Evolutionary conservation across 495 filamentous ascomycete genomes (phyloP), one percentile per base, ranked within the genome.

Genomic region (Trichocladium uniseriatum): DNA sequence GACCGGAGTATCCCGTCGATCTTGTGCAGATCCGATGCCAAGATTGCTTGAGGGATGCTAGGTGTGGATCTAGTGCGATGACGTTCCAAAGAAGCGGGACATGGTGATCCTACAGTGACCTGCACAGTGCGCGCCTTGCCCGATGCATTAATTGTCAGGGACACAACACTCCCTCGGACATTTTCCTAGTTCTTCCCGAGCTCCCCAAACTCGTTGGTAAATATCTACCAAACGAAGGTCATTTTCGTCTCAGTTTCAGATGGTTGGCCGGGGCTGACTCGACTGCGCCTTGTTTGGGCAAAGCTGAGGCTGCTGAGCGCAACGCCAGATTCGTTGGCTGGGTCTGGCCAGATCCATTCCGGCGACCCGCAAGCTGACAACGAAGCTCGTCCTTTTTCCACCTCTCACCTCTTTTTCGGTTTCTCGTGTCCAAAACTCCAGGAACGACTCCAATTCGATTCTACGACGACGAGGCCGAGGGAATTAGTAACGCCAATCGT

Each of bases 281-380:
- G 4, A 27, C 24, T 4, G 4, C 24, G 24, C 8, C 4, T 8
- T 8, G 24, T 27, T 27, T 8, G 3, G 24, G 24, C 4, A 4
- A 27, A 27, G 24, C 13, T 38, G 31, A 18, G 29, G 13, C 27
- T 48, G 21, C 21, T 5, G 15, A 19, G n/a, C n/a, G n/a, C 29
- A 38, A 36, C 38, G 20, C 32, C 38, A 35, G 29, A 19, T 11
- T 24, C 27, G 29, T 28, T 32, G 38, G 46, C 46, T 52, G 49
- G 40, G 49, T 19, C 49, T 45, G 37, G 46, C 28, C 46, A 32
- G 29, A 14, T 22, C 18, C 21, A 39, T 42, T 31, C 38, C 47
- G 21, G n/a, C 35, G 38, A 48, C 14, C 45, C 45, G 45, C 32
- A 37, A 19, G n/a, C 47, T 43, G 47, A 36, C 18, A 16, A 22